A percentile compares a stretch with the other conserved stretches of the same genome.
Conservation (phyloP, 1,139 yeast species). For the Geotrichum citri-aurantii region DNA sequence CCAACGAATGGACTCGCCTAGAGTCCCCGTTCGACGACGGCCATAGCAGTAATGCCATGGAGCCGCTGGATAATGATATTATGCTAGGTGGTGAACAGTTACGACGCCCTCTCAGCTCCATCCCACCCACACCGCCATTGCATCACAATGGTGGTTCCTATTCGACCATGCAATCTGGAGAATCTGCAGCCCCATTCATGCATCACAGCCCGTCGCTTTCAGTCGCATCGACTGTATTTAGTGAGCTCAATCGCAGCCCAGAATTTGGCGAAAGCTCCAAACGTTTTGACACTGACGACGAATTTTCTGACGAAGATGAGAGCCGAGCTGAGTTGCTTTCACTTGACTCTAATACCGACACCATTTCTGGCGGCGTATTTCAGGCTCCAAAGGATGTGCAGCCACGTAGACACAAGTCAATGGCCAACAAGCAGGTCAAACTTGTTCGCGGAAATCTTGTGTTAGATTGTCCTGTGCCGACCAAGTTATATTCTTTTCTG, state of each 20-base stretch:
- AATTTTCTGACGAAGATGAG: not conserved
- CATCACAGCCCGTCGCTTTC: slow-evolving; percentile 8
- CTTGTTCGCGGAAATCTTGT: slow-evolving; percentile 75
- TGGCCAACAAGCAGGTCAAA: slow-evolving; percentile 55
- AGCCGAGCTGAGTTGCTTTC: not conserved
- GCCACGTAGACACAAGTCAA: slow-evolving; percentile 55
- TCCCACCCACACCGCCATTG: not conserved
- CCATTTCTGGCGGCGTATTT: slow-evolving; percentile 18
- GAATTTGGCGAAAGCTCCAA: not conserved
- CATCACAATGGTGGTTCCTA: not conserved
- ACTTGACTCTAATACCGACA: not conserved
- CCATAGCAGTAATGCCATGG: slow-evolving; percentile 26
- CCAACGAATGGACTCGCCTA: slow-evolving; percentile 26
- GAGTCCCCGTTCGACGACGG: slow-evolving; percentile 29
- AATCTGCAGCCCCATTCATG: slow-evolving; percentile 6
- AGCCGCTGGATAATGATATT: slow-evolving; percentile 21
- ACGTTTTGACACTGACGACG: not conserved
- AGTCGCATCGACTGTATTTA: slow-evolving; percentile 2
- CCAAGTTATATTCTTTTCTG: slow-evolving; percentile 69
- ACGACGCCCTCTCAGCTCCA: slow-evolving; percentile 2
- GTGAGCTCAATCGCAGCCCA: slow-evolving; percentile 1
- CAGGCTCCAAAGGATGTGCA: slow-evolving; percentile 46
- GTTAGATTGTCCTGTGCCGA: slow-evolving; percentile 88
- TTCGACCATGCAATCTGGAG: not conserved
- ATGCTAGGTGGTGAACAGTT: not conserved